These are phyloP conservation scores for Agaricales sp. DNA, from an alignment of 1,284 basidiomycete species.

Conservation along the genomic window DNA sequence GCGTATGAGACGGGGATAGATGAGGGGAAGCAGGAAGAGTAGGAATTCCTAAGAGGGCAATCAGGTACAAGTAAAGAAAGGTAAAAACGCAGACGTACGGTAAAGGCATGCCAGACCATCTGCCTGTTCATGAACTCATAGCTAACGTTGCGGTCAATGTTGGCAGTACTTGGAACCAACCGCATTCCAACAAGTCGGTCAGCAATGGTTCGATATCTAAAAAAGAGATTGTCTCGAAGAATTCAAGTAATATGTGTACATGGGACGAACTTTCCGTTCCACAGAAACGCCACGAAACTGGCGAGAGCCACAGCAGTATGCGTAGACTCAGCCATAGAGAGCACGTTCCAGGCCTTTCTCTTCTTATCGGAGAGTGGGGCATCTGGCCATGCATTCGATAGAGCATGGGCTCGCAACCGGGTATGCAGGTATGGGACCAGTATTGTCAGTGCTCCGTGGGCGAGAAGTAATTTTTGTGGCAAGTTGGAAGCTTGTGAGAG, in stretches of 20 bases:
- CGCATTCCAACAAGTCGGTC: slow-evolving; percentile 78
- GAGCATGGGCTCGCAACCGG: slow-evolving; percentile 65
- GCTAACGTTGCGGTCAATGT: slow-evolving; percentile 78
- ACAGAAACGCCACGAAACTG: slow-evolving; percentile 81
- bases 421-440: slow-evolving; percentile 72
- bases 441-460: slow-evolving; percentile 71
- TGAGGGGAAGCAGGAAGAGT: slow-evolving; percentile 82
- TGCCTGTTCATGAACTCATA: slow-evolving; percentile 99
- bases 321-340: slow-evolving; percentile 60
- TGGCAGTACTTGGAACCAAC: slow-evolving; percentile 65
- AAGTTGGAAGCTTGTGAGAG: slow-evolving; percentile 43
- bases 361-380: slow-evolving; percentile 69
- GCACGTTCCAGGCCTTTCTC: slow-evolving; percentile 65
- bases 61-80: slow-evolving; percentile 4
- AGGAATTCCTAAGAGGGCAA: slow-evolving; percentile 76
- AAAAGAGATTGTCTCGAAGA: slow-evolving; percentile 5
- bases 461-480: slow-evolving; percentile 45
- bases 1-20: slow-evolving; percentile 58
- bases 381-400: slow-evolving; percentile 86
- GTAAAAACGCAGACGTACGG: slow-evolving; percentile 40
- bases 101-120: slow-evolving; percentile 98
- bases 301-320: slow-evolving; percentile 52
- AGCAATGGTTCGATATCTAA: slow-evolving; percentile 77
- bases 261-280: slow-evolving; percentile 67
- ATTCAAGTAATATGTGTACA: slow-evolving; percentile 3